A percentile compares a stretch with the other conserved stretches of the same genome.
These are phyloP conservation scores for Chenopodium formosanum DNA, from an alignment of 148 eudicot genomes.

Conservation along the genomic window DNA sequence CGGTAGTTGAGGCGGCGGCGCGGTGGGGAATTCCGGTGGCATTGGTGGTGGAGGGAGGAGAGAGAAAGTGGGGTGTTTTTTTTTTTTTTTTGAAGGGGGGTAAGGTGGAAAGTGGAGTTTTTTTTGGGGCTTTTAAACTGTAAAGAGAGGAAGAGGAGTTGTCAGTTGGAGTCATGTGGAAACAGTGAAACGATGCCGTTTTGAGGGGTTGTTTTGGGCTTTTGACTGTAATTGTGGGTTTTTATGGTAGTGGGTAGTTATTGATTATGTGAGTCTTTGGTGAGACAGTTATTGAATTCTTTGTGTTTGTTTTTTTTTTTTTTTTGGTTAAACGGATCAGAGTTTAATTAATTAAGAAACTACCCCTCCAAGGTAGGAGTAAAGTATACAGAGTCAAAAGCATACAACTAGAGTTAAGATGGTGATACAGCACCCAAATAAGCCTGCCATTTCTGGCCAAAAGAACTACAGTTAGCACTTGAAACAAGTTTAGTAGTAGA, in stretches of 20 bases:
- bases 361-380: too few species aligned
- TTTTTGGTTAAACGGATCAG: too few species aligned
- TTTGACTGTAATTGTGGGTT: neutral
- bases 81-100: neutral
- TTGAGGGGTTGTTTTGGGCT: neutral
- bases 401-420: too few species aligned
- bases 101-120: neutral
- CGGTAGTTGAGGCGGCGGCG: constrained; percentile 20
- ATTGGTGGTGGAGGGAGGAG: constrained; percentile 20
- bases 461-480: too few species aligned
- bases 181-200: constrained; percentile 13
- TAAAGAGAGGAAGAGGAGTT: constrained; percentile 15
- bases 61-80: neutral
- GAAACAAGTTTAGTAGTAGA: too few species aligned
- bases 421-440: too few species aligned
- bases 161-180: constrained; percentile 25
- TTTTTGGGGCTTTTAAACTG: constrained; percentile 18
- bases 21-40: constrained; percentile 27
- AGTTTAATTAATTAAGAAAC: too few species aligned
- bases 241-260: neutral
- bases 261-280: neutral
- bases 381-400: too few species aligned
- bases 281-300: constrained; percentile 5
- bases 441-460: too few species aligned
- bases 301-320: neutral